These are phyloP conservation scores for Geranium rotundifolium DNA, from an alignment of 345 rosid genomes.

Conservation along the genomic window DNA sequence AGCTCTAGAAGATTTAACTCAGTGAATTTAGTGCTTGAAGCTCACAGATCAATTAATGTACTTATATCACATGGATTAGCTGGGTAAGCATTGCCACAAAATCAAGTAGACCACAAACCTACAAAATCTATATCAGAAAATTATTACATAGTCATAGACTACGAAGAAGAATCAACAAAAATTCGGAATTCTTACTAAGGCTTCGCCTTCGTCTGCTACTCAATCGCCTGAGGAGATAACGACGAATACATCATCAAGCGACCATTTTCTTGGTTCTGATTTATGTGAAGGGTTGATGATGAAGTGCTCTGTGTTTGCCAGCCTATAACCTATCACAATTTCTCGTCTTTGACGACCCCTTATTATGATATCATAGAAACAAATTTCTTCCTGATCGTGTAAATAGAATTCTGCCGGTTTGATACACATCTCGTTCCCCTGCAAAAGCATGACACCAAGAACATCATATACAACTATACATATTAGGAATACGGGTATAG, in stretches of 20 bases:
- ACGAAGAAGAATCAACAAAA: too few species aligned
- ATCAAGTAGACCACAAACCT: too few species aligned
- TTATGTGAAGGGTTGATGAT: constrained; percentile 61
- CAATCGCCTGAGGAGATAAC: constrained; percentile 57
- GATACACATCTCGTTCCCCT: constrained; percentile 86
- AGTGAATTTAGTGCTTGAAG: too few species aligned
- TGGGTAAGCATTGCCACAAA: too few species aligned
- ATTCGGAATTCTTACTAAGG: too few species aligned
- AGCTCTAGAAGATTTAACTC: too few species aligned
- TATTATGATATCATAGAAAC: constrained; percentile 58
- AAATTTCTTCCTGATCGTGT: constrained; percentile 71
- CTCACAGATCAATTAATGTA: too few species aligned
- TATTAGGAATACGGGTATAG: too few species aligned
- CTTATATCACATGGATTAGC: too few species aligned
- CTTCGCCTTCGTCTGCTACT: not conserved
- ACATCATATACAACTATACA: not conserved
- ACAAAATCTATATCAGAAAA: too few species aligned
- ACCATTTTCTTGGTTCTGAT: constrained; percentile 60
- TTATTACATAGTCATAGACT: too few species aligned
- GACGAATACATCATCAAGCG: constrained; percentile 75
- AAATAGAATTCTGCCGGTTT: constrained; percentile 84
- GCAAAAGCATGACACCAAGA: constrained; percentile 2
- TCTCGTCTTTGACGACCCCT: constrained; percentile 67
- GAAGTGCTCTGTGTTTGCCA: constrained; percentile 52
- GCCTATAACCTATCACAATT: constrained; percentile 72